These are phyloP conservation scores for Phytophthora chlamydospora DNA, from an alignment of 352 stramenopile genomes.

Conservation along the genomic window DNA sequence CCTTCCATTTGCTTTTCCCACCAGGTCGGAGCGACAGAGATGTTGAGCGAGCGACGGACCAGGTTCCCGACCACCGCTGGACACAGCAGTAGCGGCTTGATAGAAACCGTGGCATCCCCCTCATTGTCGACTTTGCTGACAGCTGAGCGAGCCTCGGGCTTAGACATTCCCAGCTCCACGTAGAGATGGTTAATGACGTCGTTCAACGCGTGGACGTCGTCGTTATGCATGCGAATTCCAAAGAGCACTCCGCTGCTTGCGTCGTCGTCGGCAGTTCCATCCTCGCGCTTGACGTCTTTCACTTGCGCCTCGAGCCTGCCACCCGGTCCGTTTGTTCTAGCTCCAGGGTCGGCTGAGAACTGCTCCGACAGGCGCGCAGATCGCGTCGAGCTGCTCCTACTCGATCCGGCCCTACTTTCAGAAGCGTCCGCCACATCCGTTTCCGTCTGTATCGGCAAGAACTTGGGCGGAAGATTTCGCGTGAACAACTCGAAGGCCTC, in stretches of 20 bases:
- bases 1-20: constrained; percentile 70
- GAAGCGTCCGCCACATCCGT: constrained; percentile 38
- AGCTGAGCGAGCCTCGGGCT: constrained; percentile 46
- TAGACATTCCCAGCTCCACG: constrained; percentile 59
- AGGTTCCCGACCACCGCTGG: constrained; percentile 52
- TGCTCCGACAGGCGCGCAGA: constrained; percentile 26
- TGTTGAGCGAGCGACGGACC: constrained; percentile 68
- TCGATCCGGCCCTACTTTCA: constrained; percentile 5
- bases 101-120: constrained; percentile 58
- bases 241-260: constrained; percentile 36
- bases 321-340: constrained; percentile 33
- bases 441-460: constrained; percentile 50
- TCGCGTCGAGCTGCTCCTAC: constrained; percentile 14
- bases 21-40: constrained; percentile 72
- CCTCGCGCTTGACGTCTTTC: constrained; percentile 30
- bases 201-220: constrained; percentile 80
- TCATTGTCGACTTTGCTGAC: constrained; percentile 68
- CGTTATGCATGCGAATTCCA: constrained; percentile 81
- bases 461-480: constrained; percentile 50
- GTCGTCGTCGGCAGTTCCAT: constrained; percentile 7
- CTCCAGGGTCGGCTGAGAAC: constrained; percentile 22
- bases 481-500: constrained; percentile 78
- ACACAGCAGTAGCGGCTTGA: constrained; percentile 56
- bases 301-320: constrained; percentile 25
- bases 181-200: constrained; percentile 78